phyloP scores from a whole-genome alignment of 1,284 basidiomycete species.

The Phaffia rhodozyma region DNA sequence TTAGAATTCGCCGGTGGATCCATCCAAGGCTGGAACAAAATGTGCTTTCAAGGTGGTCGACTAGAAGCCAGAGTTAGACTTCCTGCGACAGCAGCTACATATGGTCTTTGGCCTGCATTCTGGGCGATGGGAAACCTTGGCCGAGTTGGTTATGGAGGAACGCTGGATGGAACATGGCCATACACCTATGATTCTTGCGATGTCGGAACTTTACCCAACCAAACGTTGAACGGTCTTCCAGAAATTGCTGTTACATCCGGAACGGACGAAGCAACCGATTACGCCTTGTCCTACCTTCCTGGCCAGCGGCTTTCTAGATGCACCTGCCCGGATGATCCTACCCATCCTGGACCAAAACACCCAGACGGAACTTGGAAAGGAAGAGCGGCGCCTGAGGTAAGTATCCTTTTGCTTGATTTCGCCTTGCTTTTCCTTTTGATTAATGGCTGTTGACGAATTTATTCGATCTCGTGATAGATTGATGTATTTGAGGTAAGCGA shows the following conservation, averaged over 20 bases:
- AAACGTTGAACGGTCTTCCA: constrained; percentile 40
- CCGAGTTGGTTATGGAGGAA: constrained; percentile 5
- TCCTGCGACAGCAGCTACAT: constrained; percentile 53
- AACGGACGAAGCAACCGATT: constrained; percentile 39
- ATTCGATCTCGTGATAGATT: not conserved
- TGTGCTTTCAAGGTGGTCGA: constrained; percentile 79
- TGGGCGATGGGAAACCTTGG: constrained; percentile 79
- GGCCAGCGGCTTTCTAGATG: constrained; percentile 38
- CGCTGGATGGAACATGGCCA: constrained; percentile 65
- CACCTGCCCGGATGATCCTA: constrained; percentile 37
- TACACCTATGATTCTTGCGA: constrained; percentile 48
- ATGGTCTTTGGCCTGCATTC: constrained; percentile 60
- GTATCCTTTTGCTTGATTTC: not conserved
- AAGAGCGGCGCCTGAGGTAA: constrained; percentile 39
- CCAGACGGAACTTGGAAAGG: constrained; percentile 27
- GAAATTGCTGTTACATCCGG: constrained; percentile 32
- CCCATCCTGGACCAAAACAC: constrained; percentile 38
- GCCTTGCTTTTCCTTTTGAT: too few relatives aligned
- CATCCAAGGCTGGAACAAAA: constrained; percentile 75
- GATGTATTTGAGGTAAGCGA: too few relatives aligned
- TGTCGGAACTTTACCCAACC: constrained; percentile 45
- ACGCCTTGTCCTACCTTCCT: constrained; percentile 37
- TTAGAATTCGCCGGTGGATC: constrained; percentile 61
- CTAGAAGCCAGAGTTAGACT: constrained; percentile 54
- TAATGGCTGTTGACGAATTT: not conserved